Evolutionary conservation across 2,329 filamentous ascomycete genomes (phyloP).

Genomic region (Furcasterigmium sp.): DNA sequence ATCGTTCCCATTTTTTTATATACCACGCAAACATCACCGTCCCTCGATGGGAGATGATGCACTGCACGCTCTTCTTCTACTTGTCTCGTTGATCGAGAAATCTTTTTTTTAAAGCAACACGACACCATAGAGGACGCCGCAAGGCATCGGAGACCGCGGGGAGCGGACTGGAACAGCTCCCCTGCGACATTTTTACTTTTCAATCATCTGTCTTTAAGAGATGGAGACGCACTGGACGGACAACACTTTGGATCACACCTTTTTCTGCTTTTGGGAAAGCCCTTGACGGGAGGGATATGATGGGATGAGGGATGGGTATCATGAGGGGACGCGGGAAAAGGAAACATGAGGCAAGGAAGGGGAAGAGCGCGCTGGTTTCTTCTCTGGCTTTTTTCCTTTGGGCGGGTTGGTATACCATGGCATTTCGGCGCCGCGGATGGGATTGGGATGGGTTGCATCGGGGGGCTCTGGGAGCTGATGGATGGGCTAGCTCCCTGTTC

Average conservation of each 20-base stretch:
- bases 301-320: slow-evolving; percentile 8
- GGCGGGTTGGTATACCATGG: slow-evolving; percentile 2
- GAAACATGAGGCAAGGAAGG: slow-evolving; percentile 6
- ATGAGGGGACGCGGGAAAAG: slow-evolving; percentile 9
- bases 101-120: slow-evolving; percentile 17
- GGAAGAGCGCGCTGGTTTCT: background rate
- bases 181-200: slow-evolving; percentile 2
- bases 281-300: slow-evolving; percentile 1
- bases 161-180: too few species aligned
- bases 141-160: slow-evolving; percentile 24
- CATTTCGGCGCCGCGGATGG: slow-evolving; percentile 1
- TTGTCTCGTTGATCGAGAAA: slow-evolving; percentile 7
- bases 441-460: too few species aligned
- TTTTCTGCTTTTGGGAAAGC: slow-evolving; percentile 6
- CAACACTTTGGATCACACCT: slow-evolving; percentile 8
- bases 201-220: slow-evolving; percentile 10
- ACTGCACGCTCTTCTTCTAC: slow-evolving; percentile 15
- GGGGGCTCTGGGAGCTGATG: slow-evolving; percentile 21
- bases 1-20: slow-evolving; percentile 1
- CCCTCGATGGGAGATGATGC: background rate
- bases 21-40: background rate
- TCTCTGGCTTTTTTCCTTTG: slow-evolving; percentile 2
- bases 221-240: slow-evolving; percentile 1
- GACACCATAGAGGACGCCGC: slow-evolving; percentile 38
- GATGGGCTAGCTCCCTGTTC: slow-evolving; percentile 21